phyloP scores from a whole-genome alignment of 1,284 basidiomycete genomes.

The Sanghuangporus weigelae region DNA sequence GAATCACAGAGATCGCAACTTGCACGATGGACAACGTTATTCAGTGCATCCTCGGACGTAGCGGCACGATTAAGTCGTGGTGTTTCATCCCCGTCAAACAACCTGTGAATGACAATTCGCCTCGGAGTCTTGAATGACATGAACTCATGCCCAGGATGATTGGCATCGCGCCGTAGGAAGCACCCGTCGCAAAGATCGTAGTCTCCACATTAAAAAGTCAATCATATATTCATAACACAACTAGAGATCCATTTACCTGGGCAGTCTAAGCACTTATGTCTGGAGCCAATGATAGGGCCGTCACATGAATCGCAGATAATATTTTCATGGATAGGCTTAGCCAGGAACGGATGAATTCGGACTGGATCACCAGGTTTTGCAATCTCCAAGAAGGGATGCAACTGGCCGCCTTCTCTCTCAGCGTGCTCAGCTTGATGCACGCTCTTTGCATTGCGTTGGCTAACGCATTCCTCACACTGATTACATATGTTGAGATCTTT shows the following conservation, averaged over 20 bases:
- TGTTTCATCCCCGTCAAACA: conserved; percentile 36
- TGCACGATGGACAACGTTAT: conserved; percentile 46
- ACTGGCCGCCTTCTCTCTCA: conserved; percentile 9
- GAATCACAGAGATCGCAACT: conserved; percentile 74
- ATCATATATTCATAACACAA: conserved; percentile 2
- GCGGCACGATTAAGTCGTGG: not conserved
- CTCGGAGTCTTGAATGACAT: conserved; percentile 61
- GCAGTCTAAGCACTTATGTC: conserved; percentile 76
- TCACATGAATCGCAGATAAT: conserved; percentile 58
- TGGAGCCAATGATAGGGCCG: conserved; percentile 48
- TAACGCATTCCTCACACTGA: conserved; percentile 23
- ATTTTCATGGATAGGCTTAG: conserved; percentile 29
- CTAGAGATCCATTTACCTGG: conserved; percentile 33
- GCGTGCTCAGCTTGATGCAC: conserved; percentile 18
- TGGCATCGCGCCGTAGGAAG: conserved; percentile 39
- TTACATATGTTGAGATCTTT: not conserved
- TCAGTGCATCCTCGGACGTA: conserved; percentile 18
- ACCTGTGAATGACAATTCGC: conserved; percentile 56
- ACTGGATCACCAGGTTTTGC: not conserved
- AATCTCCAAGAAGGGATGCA: conserved; percentile 11
- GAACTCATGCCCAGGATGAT: conserved; percentile 60
- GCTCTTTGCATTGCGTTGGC: conserved; percentile 17
- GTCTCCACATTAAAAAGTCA: conserved; percentile 34
- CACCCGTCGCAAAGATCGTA: conserved; percentile 68
- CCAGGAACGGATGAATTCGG: not conserved